phyloP scores from a whole-genome alignment of 2,329 filamentous ascomycete species.

The Coniochaeta sp. region DNA sequence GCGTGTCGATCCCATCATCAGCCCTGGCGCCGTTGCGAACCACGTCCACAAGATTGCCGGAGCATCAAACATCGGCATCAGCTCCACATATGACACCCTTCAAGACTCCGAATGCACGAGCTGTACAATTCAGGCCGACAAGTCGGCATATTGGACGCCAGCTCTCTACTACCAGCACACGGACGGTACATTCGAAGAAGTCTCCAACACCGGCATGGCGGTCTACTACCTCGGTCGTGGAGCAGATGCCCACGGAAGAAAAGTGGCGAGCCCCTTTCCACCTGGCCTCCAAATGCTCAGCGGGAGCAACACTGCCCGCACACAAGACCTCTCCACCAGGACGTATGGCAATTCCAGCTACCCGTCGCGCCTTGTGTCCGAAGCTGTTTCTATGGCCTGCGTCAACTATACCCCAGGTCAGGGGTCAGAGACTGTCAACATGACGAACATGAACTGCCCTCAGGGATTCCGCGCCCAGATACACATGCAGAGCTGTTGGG shows the following conservation, averaged over 20 bases:
- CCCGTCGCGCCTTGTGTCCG: constrained; percentile 22
- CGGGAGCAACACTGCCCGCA: constrained; percentile 38
- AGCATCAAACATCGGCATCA: constrained; percentile 44
- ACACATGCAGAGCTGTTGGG: constrained; percentile 58
- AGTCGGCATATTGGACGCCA: constrained; percentile 57
- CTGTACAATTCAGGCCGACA: constrained; percentile 50
- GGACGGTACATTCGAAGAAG: constrained; percentile 46
- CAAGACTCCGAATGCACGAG: constrained; percentile 46
- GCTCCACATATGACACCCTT: constrained; percentile 35
- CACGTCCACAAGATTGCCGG: constrained; percentile 53
- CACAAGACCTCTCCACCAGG: constrained; percentile 18
- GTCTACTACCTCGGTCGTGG: constrained; percentile 58
- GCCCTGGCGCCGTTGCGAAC: constrained; percentile 37
- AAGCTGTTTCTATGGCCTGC: constrained; percentile 22
- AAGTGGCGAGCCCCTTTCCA: constrained; percentile 37
- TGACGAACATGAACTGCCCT: constrained; percentile 49
- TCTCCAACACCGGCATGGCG: constrained; percentile 42
- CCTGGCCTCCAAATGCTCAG: constrained; percentile 53
- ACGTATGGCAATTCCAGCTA: constrained; percentile 26
- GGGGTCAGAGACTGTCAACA: constrained; percentile 37
- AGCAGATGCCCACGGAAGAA: constrained; percentile 34
- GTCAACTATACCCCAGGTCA: constrained; percentile 13
- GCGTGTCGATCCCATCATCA: constrained; percentile 50
- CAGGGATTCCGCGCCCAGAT: constrained; percentile 53
- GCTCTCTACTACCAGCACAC: constrained; percentile 48